phyloP scores from a whole-genome alignment of 768 basidiomycete genomes.

The Trametes cingulata region DNA sequence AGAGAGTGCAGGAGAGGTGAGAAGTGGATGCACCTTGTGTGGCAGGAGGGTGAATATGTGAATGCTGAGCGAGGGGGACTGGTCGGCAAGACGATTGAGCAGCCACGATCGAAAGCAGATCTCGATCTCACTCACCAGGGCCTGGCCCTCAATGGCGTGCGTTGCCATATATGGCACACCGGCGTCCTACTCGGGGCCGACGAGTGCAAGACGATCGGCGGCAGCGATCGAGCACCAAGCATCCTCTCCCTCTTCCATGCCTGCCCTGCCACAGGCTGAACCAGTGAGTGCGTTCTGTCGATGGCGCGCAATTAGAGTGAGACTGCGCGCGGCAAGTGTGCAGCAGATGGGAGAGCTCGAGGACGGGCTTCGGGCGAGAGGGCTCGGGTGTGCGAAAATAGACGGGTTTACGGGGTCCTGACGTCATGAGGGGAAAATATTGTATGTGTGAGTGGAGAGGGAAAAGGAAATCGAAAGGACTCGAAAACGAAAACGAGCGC shows the following conservation, averaged over 20 bases:
- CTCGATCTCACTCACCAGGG: constrained; percentile 6
- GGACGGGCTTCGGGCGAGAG: background rate
- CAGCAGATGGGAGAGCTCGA: background rate
- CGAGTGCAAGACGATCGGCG: constrained; percentile 6
- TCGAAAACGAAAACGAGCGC: background rate
- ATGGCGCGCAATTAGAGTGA: background rate
- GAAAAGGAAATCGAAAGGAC: constrained; percentile 1
- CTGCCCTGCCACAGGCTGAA: background rate
- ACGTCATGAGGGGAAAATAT: background rate
- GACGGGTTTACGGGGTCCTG: constrained; percentile 13
- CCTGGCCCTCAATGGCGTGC: background rate
- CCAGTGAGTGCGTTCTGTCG: background rate
- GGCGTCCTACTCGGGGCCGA: constrained; percentile 9
- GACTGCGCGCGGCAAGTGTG: background rate
- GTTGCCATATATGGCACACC: background rate
- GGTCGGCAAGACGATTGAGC: background rate
- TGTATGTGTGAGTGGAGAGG: background rate
- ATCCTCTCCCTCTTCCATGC: background rate
- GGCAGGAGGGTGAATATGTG: background rate
- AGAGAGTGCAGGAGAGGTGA: background rate
- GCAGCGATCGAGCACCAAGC: background rate
- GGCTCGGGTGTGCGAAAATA: background rate
- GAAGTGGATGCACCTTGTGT: background rate
- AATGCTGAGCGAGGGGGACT: background rate
- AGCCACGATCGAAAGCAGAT: background rate